Base-by-base conservation (phyloP, 2,329 filamentous ascomycete species). In the Neocatenulostroma microsporum region DNA sequence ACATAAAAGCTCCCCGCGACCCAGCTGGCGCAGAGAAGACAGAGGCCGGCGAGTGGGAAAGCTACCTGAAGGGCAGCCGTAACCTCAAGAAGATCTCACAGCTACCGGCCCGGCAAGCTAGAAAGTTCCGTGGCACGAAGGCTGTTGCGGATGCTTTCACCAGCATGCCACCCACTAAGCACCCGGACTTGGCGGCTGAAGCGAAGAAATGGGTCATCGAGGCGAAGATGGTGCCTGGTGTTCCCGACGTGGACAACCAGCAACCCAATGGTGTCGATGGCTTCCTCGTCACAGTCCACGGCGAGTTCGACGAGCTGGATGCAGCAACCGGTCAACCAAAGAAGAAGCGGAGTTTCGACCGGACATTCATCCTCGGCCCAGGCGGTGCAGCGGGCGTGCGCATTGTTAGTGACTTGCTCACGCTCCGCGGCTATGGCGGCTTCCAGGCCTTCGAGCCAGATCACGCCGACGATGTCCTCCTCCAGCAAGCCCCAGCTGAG, bases 171-270 rank as follows among this genome's bases (percentile, higher is more conserved):
- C 63, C 67, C 26, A 89, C 85, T 7, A 74, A 73, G 29, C 87
- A 94, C 56, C 81, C 85, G 2, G 73, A 82, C 51, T 73, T 93
- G 44, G 67, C 71, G 32, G 63, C 72, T 1, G 75, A 84, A 30
- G 63, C 78, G 10, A 69, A 75, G 53, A 83, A 87, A 50, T 94
- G 86, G 70, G 75, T 86, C 35, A 78, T 94, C 55, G 86, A 94
- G 61, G 88, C 84, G 48, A 80, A 86, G 50, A 73, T 81, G 12
- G 67, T 88, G 21, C 74, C 80, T 2, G 78, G 80, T 21, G 70
- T 93, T 17, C 72, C 74, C 3, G 85, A 93, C 49, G 79, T 78
- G 3, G 73, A 71, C 10, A 77, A 78, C 2, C 62, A 80, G 45
- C 80, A 70, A 42, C 57, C 64, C 1, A 64, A 67, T 14, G 84